Base-by-base conservation (phyloP, 176 grass and related monocot species). In the Paspalum notatum region DNA sequence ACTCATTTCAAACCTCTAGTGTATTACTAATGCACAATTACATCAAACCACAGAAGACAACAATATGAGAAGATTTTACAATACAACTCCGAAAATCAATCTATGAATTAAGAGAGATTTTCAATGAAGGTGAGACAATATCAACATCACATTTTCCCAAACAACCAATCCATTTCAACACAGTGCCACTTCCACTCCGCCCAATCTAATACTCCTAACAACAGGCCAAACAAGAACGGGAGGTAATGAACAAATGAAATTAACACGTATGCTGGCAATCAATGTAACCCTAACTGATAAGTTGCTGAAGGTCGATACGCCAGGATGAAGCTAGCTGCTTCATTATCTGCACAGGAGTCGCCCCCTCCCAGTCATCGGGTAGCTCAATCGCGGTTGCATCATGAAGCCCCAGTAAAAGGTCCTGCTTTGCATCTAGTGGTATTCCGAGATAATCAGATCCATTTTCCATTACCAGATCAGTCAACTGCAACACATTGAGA, bases 241-340 rank as follows among this genome's bases (percentile, higher is more conserved):
- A 20, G 17, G 21, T 57, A 89, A 91, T 64, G 79, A 93, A 89
- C 79, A 85, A 90, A 84, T 80, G 62, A 71, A 88, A 82, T 82
- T 20, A 75, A 86, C 53, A 74, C 82, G 76, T 72, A 83, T 72
- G 78, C 26, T 22, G 80, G 83, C 83, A 91, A 82, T 17, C 68
- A 68, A 77, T 56, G 60, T 21, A 37, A 38, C 26, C 42, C 89
- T 92, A 99, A 74, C 75, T 81, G 26, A 95, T 75, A 59, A 99
- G 88, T 43, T 95, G 88, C 62, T 93, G 92, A 22, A 95, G 80
- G 78, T 99, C 90, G 20, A 99, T 89, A 25, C 86, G 88, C 96
- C 96, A 95, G 1, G 92, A 94, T 17, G 92, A 91, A 37, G 92
- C 96, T 79, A 99, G 90, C 76, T 99, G 92, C 80, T 84, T 91